Base-by-base conservation (phyloP, 2,329 filamentous ascomycete genomes). In the Thermomyces lanuginosus region DNA sequence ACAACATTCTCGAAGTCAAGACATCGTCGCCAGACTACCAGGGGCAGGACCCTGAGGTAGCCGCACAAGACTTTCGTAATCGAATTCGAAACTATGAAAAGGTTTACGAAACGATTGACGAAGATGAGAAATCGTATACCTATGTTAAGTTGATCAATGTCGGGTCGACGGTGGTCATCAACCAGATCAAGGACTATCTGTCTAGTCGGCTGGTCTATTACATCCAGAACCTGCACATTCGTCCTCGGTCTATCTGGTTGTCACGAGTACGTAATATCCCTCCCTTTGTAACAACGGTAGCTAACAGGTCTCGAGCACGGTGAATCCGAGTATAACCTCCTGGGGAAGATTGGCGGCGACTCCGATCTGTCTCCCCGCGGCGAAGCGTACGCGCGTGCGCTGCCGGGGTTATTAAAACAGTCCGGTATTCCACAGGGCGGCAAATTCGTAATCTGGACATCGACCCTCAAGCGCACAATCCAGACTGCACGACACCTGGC, bases 141-240 rank as follows among this genome's bases (percentile, higher is more conserved):
- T 98, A 93, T 48, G 76, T 95, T 48, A 95, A 98, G 58, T 77
- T 98, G 48, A 91, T 95, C 65, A 76, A 98, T 46, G 82, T 95
- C 8, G 84, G 89, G 32, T 81, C 81, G 40, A 82, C 92, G 46
- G 84, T 95, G 48, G 89, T 95, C 46, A 95, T 98, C 67, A 98
- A 95, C 58, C 76, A 79, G 48, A 92, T 98, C 45, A 76, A 83
- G 48, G 89, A 98, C 55, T 98, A 98, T 48, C 65, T 98, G 15
- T 89, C 93, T 51, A 92, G 82, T 51, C 76, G 89, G 31, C 76
- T 98, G 22, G 86, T 98, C 23, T 98, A 98, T 56, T 98, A 93
- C 51, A 71, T 95, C 32, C 93, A 95, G 75, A 98, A 95, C 50
- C 65, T 98, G 20, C 89, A 98, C 57, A 98, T 98, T 52, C 86